Conservation (phyloP, 2,329 filamentous ascomycete genomes). For the Didymella glomerata region DNA sequence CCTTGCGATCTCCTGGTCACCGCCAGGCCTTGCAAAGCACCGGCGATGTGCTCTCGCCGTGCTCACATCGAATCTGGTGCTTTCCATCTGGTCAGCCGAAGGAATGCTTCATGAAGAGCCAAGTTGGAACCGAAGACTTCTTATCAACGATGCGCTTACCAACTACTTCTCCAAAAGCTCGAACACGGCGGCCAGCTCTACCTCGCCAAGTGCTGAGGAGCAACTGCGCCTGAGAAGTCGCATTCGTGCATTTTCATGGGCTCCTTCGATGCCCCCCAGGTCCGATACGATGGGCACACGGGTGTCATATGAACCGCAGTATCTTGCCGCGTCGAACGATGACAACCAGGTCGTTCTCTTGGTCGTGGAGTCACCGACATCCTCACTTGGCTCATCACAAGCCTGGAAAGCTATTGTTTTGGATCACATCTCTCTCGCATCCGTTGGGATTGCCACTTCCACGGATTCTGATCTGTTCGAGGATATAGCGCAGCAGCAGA, state of each 20-base stretch:
- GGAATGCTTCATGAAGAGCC: slow-evolving; percentile 52
- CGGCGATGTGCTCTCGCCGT: slow-evolving; percentile 63
- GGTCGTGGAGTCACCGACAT: slow-evolving; percentile 50
- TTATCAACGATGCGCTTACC: slow-evolving; percentile 62
- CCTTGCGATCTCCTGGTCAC: slow-evolving; percentile 64
- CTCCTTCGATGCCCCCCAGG: slow-evolving; percentile 34
- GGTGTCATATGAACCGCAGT: slow-evolving; percentile 38
- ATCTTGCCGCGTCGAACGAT: slow-evolving; percentile 54
- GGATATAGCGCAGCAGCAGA: slow-evolving; percentile 43
- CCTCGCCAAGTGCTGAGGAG: slow-evolving; percentile 41
- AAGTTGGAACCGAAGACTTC: slow-evolving; percentile 61
- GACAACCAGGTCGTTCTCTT: slow-evolving; percentile 53
- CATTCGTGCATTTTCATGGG: slow-evolving; percentile 56
- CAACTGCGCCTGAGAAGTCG: slow-evolving; percentile 48
- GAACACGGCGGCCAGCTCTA: slow-evolving; percentile 26
- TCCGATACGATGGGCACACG: slow-evolving; percentile 36
- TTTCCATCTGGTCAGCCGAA: slow-evolving; percentile 65
- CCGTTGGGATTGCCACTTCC: slow-evolving; percentile 23
- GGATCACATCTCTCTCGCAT: slow-evolving; percentile 33
- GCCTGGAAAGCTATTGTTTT: slow-evolving; percentile 44
- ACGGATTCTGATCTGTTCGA: slow-evolving; percentile 38
- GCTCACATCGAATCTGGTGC: slow-evolving; percentile 63
- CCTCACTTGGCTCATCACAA: slow-evolving; percentile 35
- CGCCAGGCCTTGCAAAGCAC: slow-evolving; percentile 63
- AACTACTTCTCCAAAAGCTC: slow-evolving; percentile 45